Conservation (phyloP, 352 stramenopile genomes). For the Phytopythium mirpurense region DNA sequence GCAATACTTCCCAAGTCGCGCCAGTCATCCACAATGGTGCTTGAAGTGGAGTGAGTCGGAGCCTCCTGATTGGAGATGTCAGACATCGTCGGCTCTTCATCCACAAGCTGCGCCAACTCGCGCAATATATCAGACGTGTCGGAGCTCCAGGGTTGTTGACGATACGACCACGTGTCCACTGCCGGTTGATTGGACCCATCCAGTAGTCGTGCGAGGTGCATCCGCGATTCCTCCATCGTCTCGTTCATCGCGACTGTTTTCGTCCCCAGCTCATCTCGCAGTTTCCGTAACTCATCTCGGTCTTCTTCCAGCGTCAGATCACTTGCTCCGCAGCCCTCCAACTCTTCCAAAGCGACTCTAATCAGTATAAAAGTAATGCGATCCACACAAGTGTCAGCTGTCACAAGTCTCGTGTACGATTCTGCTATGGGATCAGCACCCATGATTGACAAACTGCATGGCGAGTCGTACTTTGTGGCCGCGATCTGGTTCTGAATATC, state of each 20-base stretch:
- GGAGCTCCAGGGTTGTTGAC: neutral
- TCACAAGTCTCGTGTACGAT: too few species aligned
- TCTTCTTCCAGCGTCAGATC: conserved; percentile 21
- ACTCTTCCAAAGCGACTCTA: conserved; percentile 33
- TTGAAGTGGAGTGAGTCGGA: neutral
- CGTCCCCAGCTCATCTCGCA: conserved; percentile 13
- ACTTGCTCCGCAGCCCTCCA: conserved; percentile 20
- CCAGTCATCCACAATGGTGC: neutral
- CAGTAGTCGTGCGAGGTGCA: conserved; percentile 9
- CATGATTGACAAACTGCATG: too few species aligned
- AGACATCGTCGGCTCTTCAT: neutral
- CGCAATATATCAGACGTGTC: neutral
- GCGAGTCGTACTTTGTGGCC: conserved; percentile 34
- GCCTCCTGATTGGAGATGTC: too few species aligned
- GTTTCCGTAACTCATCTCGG: conserved; percentile 16
- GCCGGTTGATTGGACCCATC: neutral
- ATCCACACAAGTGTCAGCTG: too few species aligned
- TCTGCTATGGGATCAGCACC: neutral
- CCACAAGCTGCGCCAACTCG: neutral
- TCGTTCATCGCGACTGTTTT: conserved; percentile 13
- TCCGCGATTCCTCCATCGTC: conserved; percentile 20
- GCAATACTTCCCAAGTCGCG: conserved; percentile 5
- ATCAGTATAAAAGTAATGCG: neutral
- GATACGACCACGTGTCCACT: too few species aligned
- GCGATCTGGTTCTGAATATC: conserved; percentile 45